Conservation (phyloP, 805 yeast genomes). For the Starmerella geochares region DNA sequence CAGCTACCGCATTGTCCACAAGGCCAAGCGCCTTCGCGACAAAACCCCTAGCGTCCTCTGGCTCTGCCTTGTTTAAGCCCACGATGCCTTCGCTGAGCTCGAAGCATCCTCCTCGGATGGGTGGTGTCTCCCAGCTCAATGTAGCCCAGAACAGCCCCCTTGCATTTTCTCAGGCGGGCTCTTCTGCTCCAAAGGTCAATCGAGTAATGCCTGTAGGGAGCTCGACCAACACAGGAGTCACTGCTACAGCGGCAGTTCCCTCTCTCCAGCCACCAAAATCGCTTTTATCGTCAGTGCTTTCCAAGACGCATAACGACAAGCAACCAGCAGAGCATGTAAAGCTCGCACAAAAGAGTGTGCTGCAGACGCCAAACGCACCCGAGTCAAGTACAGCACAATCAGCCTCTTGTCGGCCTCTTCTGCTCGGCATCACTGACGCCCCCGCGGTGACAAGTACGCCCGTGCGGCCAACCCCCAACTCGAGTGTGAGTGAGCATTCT, state of each 20-base stretch:
- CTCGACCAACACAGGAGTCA: neutral
- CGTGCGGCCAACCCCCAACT: neutral
- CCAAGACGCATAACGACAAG: constrained; percentile 2
- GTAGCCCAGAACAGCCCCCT: neutral
- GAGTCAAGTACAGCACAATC: too few species aligned
- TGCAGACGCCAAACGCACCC: neutral
- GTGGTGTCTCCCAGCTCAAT: neutral
- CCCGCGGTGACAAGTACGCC: constrained; percentile 5
- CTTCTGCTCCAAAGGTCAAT: neutral
- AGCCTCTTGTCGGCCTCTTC: neutral
- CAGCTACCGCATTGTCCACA: neutral
- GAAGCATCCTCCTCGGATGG: neutral
- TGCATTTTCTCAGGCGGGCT: neutral
- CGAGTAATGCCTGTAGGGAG: too few species aligned
- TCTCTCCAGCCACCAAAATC: neutral
- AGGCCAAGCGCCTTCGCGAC: neutral
- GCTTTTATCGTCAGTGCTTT: neutral
- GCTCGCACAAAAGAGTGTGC: neutral
- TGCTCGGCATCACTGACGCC: neutral
- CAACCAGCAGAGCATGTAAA: neutral
- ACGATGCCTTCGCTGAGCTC: neutral
- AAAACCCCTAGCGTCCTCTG: neutral
- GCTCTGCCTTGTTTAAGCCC: neutral
- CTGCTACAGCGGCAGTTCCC: neutral
- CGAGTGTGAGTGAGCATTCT: neutral